These are phyloP conservation scores for Tulasnella sp. DNA, from an alignment of 768 basidiomycete genomes.

Conservation along the genomic window DNA sequence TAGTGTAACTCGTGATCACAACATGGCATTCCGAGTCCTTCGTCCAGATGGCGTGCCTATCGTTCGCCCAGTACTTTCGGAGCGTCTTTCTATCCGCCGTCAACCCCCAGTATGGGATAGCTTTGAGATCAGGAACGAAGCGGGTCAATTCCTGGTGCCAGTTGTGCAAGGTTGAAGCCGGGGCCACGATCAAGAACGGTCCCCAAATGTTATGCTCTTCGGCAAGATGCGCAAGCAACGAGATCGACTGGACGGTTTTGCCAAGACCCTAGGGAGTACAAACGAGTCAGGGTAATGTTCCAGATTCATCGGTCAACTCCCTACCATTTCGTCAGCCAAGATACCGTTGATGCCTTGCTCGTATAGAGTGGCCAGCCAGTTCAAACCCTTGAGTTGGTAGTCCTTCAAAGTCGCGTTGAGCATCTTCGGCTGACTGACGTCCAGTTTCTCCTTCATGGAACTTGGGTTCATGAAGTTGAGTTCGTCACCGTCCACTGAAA, in stretches of 20 bases:
- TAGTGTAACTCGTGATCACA: conserved; percentile 93
- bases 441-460: conserved; percentile 75
- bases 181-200: conserved; percentile 96
- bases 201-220: conserved; percentile 99
- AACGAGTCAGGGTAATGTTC: not conserved
- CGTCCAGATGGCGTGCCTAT: conserved; percentile 81
- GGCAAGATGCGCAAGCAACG: conserved; percentile 89
- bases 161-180: conserved; percentile 94
- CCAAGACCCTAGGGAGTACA: conserved; percentile 33
- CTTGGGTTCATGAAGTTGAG: conserved; percentile 99
- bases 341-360: conserved; percentile 99
- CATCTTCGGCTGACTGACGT: conserved; percentile 90
- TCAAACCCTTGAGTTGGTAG: conserved; percentile 95
- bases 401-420: conserved; percentile 96
- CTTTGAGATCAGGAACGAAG: conserved; percentile 90
- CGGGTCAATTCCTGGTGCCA: conserved; percentile 99
- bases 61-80: conserved; percentile 97
- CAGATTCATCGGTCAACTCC: conserved; percentile 7
- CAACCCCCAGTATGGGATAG: conserved; percentile 97
- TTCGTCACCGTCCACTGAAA: conserved; percentile 86
- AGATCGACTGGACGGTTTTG: conserved; percentile 97
- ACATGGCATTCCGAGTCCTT: conserved; percentile 94
- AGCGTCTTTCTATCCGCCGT: conserved; percentile 92
- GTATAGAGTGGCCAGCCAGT: conserved; percentile 95
- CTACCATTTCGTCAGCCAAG: conserved; percentile 90